phyloP scores from a whole-genome alignment of 495 filamentous ascomycete genomes.

The Venustampulla echinocandica region DNA sequence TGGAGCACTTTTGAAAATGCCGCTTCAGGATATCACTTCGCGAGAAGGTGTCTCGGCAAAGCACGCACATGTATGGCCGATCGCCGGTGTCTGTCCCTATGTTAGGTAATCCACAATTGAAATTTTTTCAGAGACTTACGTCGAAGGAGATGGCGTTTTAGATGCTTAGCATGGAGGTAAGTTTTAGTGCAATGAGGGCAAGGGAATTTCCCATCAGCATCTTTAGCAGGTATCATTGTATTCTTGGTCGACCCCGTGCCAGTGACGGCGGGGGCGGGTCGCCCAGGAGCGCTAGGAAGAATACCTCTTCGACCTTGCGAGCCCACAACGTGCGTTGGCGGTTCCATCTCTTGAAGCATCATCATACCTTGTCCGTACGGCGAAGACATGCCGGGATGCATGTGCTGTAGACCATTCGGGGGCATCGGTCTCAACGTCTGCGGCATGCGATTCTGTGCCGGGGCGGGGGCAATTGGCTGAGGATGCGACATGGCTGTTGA shows the following conservation, averaged over 20 bases:
- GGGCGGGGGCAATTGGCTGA: constrained; percentile 63
- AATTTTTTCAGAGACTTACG: constrained; percentile 55
- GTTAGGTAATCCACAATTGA: constrained; percentile 14
- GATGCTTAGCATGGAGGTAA: constrained; percentile 93
- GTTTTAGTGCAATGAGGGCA: constrained; percentile 97
- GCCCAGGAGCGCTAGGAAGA: constrained; percentile 79
- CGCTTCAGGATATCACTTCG: constrained; percentile 96
- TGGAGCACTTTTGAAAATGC: constrained; percentile 97
- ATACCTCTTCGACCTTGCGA: constrained; percentile 86
- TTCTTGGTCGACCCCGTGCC: constrained; percentile 61
- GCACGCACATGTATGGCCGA: constrained; percentile 90
- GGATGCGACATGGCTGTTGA: constrained; percentile 58
- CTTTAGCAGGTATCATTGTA: constrained; percentile 77
- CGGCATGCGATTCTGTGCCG: constrained; percentile 37
- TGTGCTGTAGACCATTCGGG: constrained; percentile 41
- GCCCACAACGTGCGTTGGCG: constrained; percentile 83
- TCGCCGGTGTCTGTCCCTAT: constrained; percentile 73
- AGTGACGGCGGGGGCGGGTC: constrained; percentile 52
- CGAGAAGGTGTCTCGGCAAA: constrained; percentile 98
- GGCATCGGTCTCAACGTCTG: constrained; percentile 52
- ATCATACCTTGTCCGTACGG: constrained; percentile 37
- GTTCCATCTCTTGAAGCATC: constrained; percentile 37
- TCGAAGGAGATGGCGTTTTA: constrained; percentile 89
- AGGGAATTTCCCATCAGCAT: constrained; percentile 92
- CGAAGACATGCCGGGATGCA: constrained; percentile 38